Evolutionary conservation across 2,329 filamentous ascomycete genomes (phyloP), one percentile per base, ranked within the genome.

Genomic region (Sporothrix inflata): DNA sequence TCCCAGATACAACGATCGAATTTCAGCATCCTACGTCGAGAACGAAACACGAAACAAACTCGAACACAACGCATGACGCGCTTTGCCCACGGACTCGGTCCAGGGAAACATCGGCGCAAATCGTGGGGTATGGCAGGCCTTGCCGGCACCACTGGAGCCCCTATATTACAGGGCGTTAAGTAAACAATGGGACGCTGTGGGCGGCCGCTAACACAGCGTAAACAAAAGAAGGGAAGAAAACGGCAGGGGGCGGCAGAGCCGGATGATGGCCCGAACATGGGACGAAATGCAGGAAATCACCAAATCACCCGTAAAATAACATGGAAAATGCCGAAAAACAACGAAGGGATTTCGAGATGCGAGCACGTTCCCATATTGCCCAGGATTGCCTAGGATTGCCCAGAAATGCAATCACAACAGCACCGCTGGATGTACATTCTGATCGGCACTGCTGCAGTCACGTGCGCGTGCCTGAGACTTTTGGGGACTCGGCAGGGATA

Each of bases 131-230:
- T 24, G 16, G 12, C 12, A 27, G 21, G 19, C 30, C 14, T 40
- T 61, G 30, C 9, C 45, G 60, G 21, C n/a, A 45, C 19, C 40
- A 47, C 61, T 30, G 27, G 19, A 30, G 24, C 2, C 21, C 40
- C 21, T 65, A 65, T 65, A 65, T 47, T 30, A 30, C 40, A 65
- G 61, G 30, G 61, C 61, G 45, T 27, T 65, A 65, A 65, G 61
- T 65, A 65, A 47, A 65, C 61, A 65, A 65, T 47, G 40, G 40
- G 24, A 63, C 57, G 57, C 57, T 63, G 57, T 12, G 19, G 21
- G 21, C 24, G 61, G 61, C 61, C 42, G 61, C 38, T 27, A 65
- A 30, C 5, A 53, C 30, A 7, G 19, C n/a, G 30, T 63, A 45
- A 63, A 42, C 40, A 63, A 45, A 45, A 40, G 19, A 27, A 65